These are phyloP conservation scores for Venturiaceae sp. DNA, from an alignment of 2,329 filamentous ascomycete genomes.

Conservation along the genomic window DNA sequence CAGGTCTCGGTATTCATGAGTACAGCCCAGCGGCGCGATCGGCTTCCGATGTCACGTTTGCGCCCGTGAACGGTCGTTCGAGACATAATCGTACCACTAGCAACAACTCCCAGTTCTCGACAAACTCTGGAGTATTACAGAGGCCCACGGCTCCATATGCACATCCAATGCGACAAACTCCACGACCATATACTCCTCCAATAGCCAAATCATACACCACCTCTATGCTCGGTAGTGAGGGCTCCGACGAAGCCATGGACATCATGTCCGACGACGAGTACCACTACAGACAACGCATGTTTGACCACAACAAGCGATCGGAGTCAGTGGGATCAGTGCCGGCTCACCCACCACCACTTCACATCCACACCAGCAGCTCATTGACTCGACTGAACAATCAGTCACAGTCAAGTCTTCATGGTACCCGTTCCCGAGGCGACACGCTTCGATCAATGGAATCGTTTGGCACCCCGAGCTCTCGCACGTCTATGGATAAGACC, in stretches of 20 bases:
- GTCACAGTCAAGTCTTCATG: constrained; percentile 43
- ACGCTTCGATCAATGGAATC: constrained; percentile 40
- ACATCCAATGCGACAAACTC: constrained; percentile 46
- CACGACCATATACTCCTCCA: constrained; percentile 44
- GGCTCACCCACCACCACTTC: constrained; percentile 24
- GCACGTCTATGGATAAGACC: constrained; percentile 47
- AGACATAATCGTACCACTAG: constrained; percentile 45
- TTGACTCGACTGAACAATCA: constrained; percentile 21
- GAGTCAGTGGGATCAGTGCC: constrained; percentile 27
- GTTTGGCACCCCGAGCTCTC: constrained; percentile 35
- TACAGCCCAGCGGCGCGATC: constrained; percentile 26
- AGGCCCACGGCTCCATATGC: constrained; percentile 42
- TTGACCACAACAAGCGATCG: constrained; percentile 33
- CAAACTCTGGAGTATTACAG: constrained; percentile 33
- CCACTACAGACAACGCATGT: constrained; percentile 25
- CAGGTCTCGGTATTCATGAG: constrained; percentile 46
- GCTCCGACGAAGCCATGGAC: constrained; percentile 32
- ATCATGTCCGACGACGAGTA: constrained; percentile 38
- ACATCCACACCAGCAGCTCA: constrained; percentile 26
- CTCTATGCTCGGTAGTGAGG: constrained; percentile 33
- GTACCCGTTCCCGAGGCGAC: constrained; percentile 37
- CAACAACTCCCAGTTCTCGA: constrained; percentile 44
- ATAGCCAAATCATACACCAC: constrained; percentile 38
- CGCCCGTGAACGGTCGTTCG: constrained; percentile 20
- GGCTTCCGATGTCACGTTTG: constrained; percentile 34